Base-by-base conservation (phyloP, 805 yeast species). In the Lipomyces sp. region DNA sequence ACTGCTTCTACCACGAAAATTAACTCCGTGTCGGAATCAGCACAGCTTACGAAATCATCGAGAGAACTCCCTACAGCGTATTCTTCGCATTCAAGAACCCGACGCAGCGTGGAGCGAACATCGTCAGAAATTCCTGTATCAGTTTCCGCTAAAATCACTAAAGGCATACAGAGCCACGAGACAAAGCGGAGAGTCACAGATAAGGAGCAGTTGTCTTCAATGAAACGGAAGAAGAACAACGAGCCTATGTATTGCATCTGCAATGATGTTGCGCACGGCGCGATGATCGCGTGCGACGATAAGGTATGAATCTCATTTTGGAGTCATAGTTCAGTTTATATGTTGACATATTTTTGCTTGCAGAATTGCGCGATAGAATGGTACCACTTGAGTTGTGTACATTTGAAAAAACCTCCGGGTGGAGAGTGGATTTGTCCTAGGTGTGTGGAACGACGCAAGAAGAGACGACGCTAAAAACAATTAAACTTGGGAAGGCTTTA, bases 321-420 rank as follows among this genome's bases (percentile, higher is more conserved):
- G n/a, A n/a, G n/a, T n/a, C n/a, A n/a, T n/a, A n/a, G n/a, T n/a
- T n/a, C n/a, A n/a, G n/a, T n/a, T n/a, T n/a, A n/a, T n/a, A n/a
- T n/a, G n/a, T n/a, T n/a, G n/a, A n/a, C n/a, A n/a, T n/a, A n/a
- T n/a, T n/a, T n/a, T n/a, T n/a, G n/a, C 14, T 5, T 26, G 10
- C 28, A 46, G 42, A 39, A 83, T 51, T 91, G 98, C 72, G 82
- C 82, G 65, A 75, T 88, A 47, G 98, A 90, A 68, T 90, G 98
- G 98, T 90, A 90, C 70, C 98, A 90, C 72, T 73, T 91, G 60
- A 95, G 95, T 16, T 90, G 98, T 69, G 85, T 87, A 38, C 96
- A 96, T 0, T 76, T 89, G 61, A 80, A 83, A 44, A 82, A 88
- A 43, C 79, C 91, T 4, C 98, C 97, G 1, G 85, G 83, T 71